phyloP scores from a whole-genome alignment of 768 basidiomycete genomes.

The Termitomyces eurrhizus region DNA sequence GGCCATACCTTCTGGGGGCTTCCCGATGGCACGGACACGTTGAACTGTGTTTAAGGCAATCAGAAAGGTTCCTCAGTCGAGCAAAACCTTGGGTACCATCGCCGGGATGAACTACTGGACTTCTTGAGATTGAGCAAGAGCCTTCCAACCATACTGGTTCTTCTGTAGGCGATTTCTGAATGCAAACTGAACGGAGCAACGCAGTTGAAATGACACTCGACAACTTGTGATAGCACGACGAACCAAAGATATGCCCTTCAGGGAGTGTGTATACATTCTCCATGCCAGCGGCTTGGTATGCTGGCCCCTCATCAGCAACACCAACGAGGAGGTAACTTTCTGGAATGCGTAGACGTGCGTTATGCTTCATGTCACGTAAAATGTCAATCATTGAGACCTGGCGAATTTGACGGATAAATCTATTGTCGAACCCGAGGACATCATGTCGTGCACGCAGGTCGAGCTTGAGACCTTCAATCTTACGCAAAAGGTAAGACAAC shows the following conservation, averaged over 20 bases:
- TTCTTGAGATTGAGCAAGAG: conserved; percentile 59
- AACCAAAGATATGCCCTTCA: conserved; percentile 67
- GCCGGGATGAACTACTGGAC: conserved; percentile 73
- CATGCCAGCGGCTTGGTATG: conserved; percentile 46
- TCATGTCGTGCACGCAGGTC: conserved; percentile 36
- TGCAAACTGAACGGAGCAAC: conserved; percentile 40
- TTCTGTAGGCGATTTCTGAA: conserved; percentile 46
- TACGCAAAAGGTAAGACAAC: conserved; percentile 47
- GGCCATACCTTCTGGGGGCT: conserved; percentile 51
- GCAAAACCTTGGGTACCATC: conserved; percentile 43
- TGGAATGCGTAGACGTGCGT: conserved; percentile 69
- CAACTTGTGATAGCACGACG: conserved; percentile 12
- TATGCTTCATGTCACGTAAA: conserved; percentile 70
- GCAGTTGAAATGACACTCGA: background rate
- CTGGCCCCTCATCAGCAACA: conserved; percentile 78
- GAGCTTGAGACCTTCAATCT: conserved; percentile 44
- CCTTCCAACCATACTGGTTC: conserved; percentile 58
- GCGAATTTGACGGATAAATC: conserved; percentile 57
- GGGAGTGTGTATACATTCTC: conserved; percentile 51
- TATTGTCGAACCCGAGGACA: conserved; percentile 40
- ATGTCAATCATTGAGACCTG: conserved; percentile 60
- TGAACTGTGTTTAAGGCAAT: conserved; percentile 42
- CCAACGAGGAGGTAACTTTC: conserved; percentile 71
- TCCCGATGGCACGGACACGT: conserved; percentile 67
- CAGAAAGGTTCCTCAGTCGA: background rate